Evolutionary conservation across 2,329 filamentous ascomycete genomes (phyloP).

Genomic region (Diplodia seriata): DNA sequence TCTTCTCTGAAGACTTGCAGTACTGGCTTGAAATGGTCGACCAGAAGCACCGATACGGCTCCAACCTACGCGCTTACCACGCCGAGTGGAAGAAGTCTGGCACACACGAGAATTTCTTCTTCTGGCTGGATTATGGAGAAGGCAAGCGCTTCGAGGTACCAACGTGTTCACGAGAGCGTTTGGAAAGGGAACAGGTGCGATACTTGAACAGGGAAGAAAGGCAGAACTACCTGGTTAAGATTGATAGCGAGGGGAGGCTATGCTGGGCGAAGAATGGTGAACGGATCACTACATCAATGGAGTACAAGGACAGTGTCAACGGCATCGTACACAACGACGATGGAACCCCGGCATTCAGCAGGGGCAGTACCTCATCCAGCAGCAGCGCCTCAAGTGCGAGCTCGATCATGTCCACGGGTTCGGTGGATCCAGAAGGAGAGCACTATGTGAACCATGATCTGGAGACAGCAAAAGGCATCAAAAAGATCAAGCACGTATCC

Average conservation of each 20-base stretch:
- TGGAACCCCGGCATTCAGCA: conserved; percentile 51
- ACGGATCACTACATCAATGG: conserved; percentile 75
- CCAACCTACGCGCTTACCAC: conserved; percentile 82
- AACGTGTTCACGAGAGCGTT: conserved; percentile 72
- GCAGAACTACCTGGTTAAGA: conserved; percentile 77
- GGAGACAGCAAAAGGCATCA: conserved; percentile 65
- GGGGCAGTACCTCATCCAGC: conserved; percentile 29
- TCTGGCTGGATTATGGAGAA: conserved; percentile 86
- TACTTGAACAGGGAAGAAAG: conserved; percentile 86
- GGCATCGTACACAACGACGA: conserved; percentile 59
- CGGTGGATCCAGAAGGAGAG: conserved; percentile 64
- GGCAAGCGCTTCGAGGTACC: conserved; percentile 74
- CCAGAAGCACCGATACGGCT: conserved; percentile 84
- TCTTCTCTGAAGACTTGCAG: conserved; percentile 63
- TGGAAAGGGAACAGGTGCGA: conserved; percentile 80
- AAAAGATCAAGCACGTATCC: conserved; percentile 71
- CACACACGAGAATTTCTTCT: conserved; percentile 89
- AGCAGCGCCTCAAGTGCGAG: conserved; percentile 42
- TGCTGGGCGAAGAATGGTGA: conserved; percentile 85
- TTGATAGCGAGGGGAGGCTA: conserved; percentile 77
- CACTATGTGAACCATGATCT: conserved; percentile 71
- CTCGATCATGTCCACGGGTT: conserved; percentile 50
- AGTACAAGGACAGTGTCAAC: conserved; percentile 79
- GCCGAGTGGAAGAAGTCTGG: conserved; percentile 79
- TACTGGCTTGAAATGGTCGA: conserved; percentile 90